A percentile compares a stretch with the other conserved stretches of the same genome.
These are phyloP conservation scores for Mollisia scopiformis DNA, from an alignment of 2,329 filamentous ascomycete genomes.

Conservation along the genomic window DNA sequence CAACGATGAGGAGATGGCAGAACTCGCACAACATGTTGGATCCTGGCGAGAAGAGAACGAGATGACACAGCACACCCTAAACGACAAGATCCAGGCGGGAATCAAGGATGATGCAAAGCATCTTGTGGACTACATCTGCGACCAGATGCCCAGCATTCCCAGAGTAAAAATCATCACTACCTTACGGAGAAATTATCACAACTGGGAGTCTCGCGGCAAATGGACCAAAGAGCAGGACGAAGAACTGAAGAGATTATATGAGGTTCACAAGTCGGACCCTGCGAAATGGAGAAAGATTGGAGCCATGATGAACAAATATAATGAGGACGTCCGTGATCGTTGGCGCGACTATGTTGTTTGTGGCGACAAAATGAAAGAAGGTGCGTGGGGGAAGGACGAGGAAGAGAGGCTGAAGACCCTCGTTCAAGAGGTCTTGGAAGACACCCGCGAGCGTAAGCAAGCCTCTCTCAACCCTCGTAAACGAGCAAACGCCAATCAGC, in stretches of 20 bases:
- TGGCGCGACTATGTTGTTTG: constrained; percentile 70
- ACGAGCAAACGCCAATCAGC: constrained; percentile 48
- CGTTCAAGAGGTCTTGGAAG: constrained; percentile 55
- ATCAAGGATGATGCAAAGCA: constrained; percentile 37
- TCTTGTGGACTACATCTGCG: constrained; percentile 54
- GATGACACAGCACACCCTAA: constrained; percentile 50
- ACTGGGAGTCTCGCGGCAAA: constrained; percentile 59
- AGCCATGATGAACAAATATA: constrained; percentile 63
- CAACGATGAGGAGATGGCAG: constrained; percentile 4
- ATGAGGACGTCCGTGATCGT: constrained; percentile 69
- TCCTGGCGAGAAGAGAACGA: constrained; percentile 47
- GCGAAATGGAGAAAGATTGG: constrained; percentile 66
- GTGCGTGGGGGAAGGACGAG: constrained; percentile 64
- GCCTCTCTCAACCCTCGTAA: constrained; percentile 33
- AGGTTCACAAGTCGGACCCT: constrained; percentile 42
- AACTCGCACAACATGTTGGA: constrained; percentile 37
- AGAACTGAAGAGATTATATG: constrained; percentile 50
- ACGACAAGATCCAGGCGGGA: constrained; percentile 45
- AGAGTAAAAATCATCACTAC: constrained; percentile 57
- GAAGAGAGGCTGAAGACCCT: constrained; percentile 46
- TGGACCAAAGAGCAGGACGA: constrained; percentile 65
- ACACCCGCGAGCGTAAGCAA: constrained; percentile 45
- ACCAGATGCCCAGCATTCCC: constrained; percentile 52
- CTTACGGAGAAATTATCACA: constrained; percentile 67
- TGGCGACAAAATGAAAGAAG: constrained; percentile 51